Evolutionary conservation across 2,329 filamentous ascomycete species (phyloP).

Genomic region (Fusarium cyanostomum): DNA sequence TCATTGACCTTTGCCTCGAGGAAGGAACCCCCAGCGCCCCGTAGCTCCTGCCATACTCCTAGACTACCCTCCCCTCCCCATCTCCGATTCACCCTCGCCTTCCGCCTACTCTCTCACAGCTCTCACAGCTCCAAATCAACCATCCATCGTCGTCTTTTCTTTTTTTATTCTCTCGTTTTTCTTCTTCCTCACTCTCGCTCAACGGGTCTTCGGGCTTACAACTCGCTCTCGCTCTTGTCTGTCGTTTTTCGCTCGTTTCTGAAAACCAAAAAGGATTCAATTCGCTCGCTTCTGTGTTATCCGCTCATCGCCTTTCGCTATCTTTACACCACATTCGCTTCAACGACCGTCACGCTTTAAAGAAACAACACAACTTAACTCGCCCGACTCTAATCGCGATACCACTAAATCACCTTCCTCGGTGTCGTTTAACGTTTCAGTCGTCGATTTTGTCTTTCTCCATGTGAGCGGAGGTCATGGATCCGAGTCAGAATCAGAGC

Average conservation of each 20-base stretch:
- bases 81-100: slow-evolving; percentile 26
- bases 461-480: slow-evolving; percentile 45
- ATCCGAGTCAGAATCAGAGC: slow-evolving; percentile 40
- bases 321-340: slow-evolving; percentile 34
- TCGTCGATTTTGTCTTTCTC: slow-evolving; percentile 42
- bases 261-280: slow-evolving; percentile 9
- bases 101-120: slow-evolving; percentile 22
- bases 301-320: slow-evolving; percentile 26
- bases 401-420: slow-evolving; percentile 14
- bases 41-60: slow-evolving; percentile 26
- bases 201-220: slow-evolving; percentile 25
- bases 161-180: slow-evolving; percentile 26
- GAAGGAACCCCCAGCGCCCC: slow-evolving; percentile 24
- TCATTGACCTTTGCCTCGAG: slow-evolving; percentile 16
- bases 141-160: slow-evolving; percentile 21
- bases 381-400: background rate
- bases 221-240: slow-evolving; percentile 34
- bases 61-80: slow-evolving; percentile 35
- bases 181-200: slow-evolving; percentile 32
- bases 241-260: slow-evolving; percentile 29
- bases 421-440: slow-evolving; percentile 17
- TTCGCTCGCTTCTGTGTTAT: slow-evolving; percentile 21
- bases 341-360: slow-evolving; percentile 11
- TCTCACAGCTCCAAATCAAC: slow-evolving; percentile 31
- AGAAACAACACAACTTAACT: background rate